Evolutionary conservation across 441 rosid species (phyloP), one percentile per base, ranked within the genome.

Genomic region (Populus trichocarpa): DNA sequence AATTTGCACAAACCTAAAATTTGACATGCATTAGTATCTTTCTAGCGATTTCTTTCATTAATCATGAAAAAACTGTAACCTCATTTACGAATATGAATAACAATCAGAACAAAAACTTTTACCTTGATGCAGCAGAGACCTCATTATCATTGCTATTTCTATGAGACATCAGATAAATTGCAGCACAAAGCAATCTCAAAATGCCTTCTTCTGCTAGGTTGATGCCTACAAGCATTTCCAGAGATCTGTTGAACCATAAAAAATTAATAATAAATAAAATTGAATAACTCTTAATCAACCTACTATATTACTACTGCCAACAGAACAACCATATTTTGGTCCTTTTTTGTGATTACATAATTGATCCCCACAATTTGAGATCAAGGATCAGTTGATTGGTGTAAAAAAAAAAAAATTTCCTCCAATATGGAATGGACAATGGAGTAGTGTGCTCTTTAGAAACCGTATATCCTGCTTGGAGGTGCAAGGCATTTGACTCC

Each of bases 171-270:
- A 94, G 86, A 89, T 90, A 93, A 75, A 91, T 90, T 30, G 92
- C 91, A 84, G 95, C 90, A 83, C 93, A 92, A 36, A 96, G 85
- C 83, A 94, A 78, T 81, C 92, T 93, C 86, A 96, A 85, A 87
- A 96, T 87, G 79, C 98, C 99, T 86, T 93, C 99, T 86, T 93
- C 99, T 61, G 92, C 97, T 82, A 97, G 87, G 82, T 88, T 81
- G 77, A 92, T 86, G 72, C 80, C 87, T 79, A 86, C 91, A 73
- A 97, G 97, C 97, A 90, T 93, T 84, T 92, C 92, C 77, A 97
- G 81, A 80, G 98, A 94, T 90, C 99, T 97, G 87, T 61, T 79
- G 81, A 85, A 75, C 83, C 75, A 82, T 64, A 83, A 74, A 80
- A 67, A 50, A 70, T n/a, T 30, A 30, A 30, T 30, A 30, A 30